Base-by-base conservation (phyloP, 2,329 filamentous ascomycete species). In the Achaetomium macrosporum region DNA sequence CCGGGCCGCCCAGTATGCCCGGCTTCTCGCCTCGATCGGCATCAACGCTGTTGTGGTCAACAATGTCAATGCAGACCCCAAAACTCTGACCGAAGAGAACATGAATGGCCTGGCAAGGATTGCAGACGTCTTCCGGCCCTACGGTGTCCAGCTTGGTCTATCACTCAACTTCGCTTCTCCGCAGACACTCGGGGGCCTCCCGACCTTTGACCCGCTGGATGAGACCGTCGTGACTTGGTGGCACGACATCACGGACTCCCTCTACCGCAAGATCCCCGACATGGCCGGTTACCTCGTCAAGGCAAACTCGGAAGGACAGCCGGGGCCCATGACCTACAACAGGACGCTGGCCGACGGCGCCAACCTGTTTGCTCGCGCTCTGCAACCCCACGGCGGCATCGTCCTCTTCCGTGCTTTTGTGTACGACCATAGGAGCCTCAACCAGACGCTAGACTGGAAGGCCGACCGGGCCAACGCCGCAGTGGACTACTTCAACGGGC, bases 321-420 rank as follows among this genome's bases (percentile, higher is more conserved):
- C 85, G 0, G 85, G 85, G 0, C 85, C 85, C 0, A 60, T 84
- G 20, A 84, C 80, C 0, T 88, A 88, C 68, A 85, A 85, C 61
- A 79, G 85, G 11, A 88, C 84, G 0, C 73, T 88, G 0, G 76
- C 84, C 2, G 74, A 87, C 29, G 84, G 82, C 1, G 84, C 83
- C 5, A 87, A 87, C 60, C 68, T 88, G 51, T 88, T 88, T 59
- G 84, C 84, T 2, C 71, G 69, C 36, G 76, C 80, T 0, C 63
- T 84, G 3, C 64, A 81, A 54, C 78, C 76, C 0, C 69, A 85
- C 54, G 79, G 78, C 3, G 83, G 83, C 13, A 71, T 85, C 31
- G 73, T 87, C 49, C 81, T 88, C 78, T 88, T 85, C 70, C 78
- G 85, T 1, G 84, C 85, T 1, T 88, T 88, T 59, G 84, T 88